Evolutionary conservation across 1,284 basidiomycete species (phyloP).

Genomic region (Boletus smithii): DNA sequence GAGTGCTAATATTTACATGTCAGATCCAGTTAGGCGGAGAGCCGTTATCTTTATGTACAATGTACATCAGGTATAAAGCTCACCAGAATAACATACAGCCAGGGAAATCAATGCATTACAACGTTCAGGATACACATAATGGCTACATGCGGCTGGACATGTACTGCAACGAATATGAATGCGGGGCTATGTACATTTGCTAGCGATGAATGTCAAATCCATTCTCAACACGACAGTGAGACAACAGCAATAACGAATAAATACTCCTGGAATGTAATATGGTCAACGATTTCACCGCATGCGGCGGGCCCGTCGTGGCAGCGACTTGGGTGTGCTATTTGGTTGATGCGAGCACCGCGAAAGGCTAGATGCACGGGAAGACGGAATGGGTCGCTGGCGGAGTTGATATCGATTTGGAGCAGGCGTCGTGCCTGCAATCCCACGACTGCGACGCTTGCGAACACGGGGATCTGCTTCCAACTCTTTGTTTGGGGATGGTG

Average conservation of each 20-base stretch:
- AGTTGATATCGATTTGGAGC: constrained; percentile 29
- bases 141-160: constrained; percentile 12
- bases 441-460: constrained; percentile 14
- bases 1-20: constrained; percentile 19
- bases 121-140: constrained; percentile 8
- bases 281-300: constrained; percentile 10
- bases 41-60: constrained; percentile 24
- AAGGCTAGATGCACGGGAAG: constrained; percentile 14
- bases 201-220: constrained; percentile 12
- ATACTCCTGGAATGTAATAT: constrained; percentile 14
- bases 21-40: constrained; percentile 5
- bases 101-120: constrained; percentile 4
- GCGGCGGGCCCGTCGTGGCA: constrained; percentile 17
- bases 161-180: not conserved
- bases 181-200: constrained; percentile 8
- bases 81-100: too few relatives aligned
- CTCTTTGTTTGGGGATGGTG: constrained; percentile 11
- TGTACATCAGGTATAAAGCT: too few relatives aligned
- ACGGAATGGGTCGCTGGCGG: constrained; percentile 26
- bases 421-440: constrained; percentile 3
- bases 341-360: constrained; percentile 17
- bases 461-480: constrained; percentile 3
- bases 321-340: constrained; percentile 11
- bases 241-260: constrained; percentile 36
- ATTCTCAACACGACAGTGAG: constrained; percentile 8